Evolutionary conservation across 768 basidiomycete genomes (phyloP).

Genomic region (Termitomyces heimii): DNA sequence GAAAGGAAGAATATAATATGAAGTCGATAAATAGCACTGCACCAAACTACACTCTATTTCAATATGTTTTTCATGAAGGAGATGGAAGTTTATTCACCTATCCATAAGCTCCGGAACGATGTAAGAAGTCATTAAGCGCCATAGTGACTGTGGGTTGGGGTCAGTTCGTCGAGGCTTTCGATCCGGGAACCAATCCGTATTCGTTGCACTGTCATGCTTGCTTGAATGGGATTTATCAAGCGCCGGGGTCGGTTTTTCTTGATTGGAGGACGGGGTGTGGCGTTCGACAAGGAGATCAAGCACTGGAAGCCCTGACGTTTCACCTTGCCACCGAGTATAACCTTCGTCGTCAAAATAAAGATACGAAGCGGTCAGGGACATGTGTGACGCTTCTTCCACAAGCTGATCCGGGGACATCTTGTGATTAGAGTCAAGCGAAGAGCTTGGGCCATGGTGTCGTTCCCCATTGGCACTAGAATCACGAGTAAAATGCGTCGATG

Average conservation of each 20-base stretch:
- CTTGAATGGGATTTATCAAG: slow-evolving; percentile 22
- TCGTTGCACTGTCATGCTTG: slow-evolving; percentile 26
- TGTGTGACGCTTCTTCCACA: slow-evolving; percentile 52
- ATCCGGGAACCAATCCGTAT: slow-evolving; percentile 77
- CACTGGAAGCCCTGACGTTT: slow-evolving; percentile 87
- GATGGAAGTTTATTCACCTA: slow-evolving; percentile 46
- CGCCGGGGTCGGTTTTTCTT: slow-evolving; percentile 18
- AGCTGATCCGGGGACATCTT: slow-evolving; percentile 36
- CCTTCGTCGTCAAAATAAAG: slow-evolving; percentile 87
- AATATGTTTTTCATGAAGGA: slow-evolving; percentile 3
- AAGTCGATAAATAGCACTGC: slow-evolving; percentile 83
- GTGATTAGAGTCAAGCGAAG: slow-evolving; percentile 32
- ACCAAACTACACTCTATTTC: slow-evolving; percentile 47
- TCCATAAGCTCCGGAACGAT: slow-evolving; percentile 93
- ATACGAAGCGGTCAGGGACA: slow-evolving; percentile 71
- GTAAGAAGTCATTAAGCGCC: slow-evolving; percentile 81
- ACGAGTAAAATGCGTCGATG: slow-evolving; percentile 68
- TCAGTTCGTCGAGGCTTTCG: slow-evolving; percentile 68
- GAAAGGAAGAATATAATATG: slow-evolving; percentile 91
- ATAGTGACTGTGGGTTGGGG: slow-evolving; percentile 80
- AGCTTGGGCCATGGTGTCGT: slow-evolving; percentile 34
- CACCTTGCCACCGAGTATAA: slow-evolving; percentile 86
- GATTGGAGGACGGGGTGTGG: slow-evolving; percentile 35
- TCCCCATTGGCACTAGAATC: slow-evolving; percentile 34
- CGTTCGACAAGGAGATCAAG: slow-evolving; percentile 79